Percentiles rank a stretch among this genome's conserved stretches.
Conservation (phyloP, 805 yeast genomes). For the Schwanniomyces pseudopolymorphus region DNA sequence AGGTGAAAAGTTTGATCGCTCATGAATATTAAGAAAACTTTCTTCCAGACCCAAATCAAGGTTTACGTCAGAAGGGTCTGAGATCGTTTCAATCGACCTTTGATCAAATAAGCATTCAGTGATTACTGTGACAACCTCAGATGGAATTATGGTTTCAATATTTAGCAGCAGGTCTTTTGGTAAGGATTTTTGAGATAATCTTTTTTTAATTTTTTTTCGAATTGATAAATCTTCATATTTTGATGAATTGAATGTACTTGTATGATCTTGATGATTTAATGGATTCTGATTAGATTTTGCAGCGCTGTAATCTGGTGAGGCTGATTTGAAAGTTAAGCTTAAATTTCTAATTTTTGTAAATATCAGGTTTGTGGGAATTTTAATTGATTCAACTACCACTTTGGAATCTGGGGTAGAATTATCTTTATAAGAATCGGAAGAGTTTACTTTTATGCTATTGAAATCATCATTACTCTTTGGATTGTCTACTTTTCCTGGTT, state of each 20-base stretch:
- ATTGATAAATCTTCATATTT: slow-evolving; percentile 1
- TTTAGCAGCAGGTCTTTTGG: neutral
- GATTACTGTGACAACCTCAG: slow-evolving; percentile 4
- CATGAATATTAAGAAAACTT: neutral
- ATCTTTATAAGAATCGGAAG: neutral
- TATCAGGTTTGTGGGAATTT: neutral
- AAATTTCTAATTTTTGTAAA: neutral
- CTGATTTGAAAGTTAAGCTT: neutral
- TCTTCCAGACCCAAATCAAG: slow-evolving; percentile 1
- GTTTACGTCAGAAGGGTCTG: neutral
- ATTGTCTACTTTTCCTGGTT: neutral
- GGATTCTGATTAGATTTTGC: neutral
- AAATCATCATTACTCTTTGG: neutral
- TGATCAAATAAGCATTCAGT: slow-evolving; percentile 5
- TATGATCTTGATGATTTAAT: neutral
- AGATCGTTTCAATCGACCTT: neutral
- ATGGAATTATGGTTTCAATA: neutral
- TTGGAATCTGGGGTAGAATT: neutral
- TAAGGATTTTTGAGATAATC: slow-evolving; percentile 4
- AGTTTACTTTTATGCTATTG: neutral
- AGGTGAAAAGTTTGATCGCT: neutral
- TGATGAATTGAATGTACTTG: neutral
- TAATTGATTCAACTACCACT: neutral
- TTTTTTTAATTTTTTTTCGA: slow-evolving; percentile 3
- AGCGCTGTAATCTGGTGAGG: neutral